Percentiles rank a stretch among this genome's conserved stretches.
Evolutionary conservation across 129 eudicot genomes (phyloP).

Genomic region (Oenanthe sinensis): DNA sequence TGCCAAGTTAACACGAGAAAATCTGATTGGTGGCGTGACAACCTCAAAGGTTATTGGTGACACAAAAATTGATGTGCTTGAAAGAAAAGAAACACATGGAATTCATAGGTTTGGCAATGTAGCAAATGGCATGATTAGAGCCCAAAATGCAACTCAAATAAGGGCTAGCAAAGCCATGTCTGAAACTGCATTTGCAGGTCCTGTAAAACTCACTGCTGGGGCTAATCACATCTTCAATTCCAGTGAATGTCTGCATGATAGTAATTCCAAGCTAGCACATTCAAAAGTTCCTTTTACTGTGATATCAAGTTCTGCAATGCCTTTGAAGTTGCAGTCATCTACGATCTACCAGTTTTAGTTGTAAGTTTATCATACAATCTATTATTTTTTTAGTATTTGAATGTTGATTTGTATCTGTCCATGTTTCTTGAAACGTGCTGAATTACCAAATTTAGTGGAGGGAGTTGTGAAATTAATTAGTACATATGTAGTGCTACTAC

Average conservation of each 20-base stretch:
- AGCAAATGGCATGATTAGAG: background rate
- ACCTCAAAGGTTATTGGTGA: background rate
- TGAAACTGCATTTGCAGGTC: constrained; percentile 10
- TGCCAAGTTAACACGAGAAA: constrained; percentile 14
- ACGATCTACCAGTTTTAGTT: constrained; percentile 17
- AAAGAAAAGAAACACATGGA: background rate
- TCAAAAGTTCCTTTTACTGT: constrained; percentile 11
- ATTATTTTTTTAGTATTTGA: background rate
- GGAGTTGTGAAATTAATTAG: background rate
- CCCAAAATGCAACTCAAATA: background rate
- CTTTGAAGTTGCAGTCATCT: constrained; percentile 14
- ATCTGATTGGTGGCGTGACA: background rate
- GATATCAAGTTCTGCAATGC: background rate
- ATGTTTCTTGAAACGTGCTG: background rate
- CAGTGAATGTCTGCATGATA: constrained; percentile 8
- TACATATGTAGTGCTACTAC: background rate
- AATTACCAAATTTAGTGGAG: background rate
- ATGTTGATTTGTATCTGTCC: background rate
- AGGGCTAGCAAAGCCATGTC: background rate
- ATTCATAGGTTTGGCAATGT: background rate
- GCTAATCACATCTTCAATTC: constrained; percentile 27
- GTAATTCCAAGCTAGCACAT: constrained; percentile 9
- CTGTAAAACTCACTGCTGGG: constrained; percentile 25
- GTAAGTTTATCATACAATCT: constrained; percentile 11
- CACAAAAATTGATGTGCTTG: background rate